Evolutionary conservation across 1,284 basidiomycete genomes (phyloP), one percentile per base, ranked within the genome.

Genomic region (Ganoderma meredithae): DNA sequence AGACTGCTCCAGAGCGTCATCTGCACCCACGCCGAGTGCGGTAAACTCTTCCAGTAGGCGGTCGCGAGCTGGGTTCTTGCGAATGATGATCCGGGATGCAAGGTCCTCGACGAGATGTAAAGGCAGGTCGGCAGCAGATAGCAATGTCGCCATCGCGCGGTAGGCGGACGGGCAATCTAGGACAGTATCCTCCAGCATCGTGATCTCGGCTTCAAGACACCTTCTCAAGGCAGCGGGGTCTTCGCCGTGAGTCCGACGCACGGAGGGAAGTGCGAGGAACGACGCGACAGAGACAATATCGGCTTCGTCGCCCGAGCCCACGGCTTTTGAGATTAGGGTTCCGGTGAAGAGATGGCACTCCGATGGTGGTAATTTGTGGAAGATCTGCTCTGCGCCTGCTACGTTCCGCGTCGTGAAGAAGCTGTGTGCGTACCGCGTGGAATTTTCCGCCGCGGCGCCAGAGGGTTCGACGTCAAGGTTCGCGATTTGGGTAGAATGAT

Each of bases 161-260:
- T 69, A 70, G 1, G 75, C 76, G 8, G 69, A 60, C 19, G 76
- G 77, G 7, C 74, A 67, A 58, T 78, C 77, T 22, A 78, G 62
- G n/a, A 66, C 64, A 2, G 73, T 75, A 61, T 77, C 76, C 19
- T 73, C 71, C 12, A 77, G 65, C 27, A 55, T 49, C 1, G 56
- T 12, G 8, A 77, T 47, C 53, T 75, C 72, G 4, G 64, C 67
- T 15, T 65, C 69, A 39, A 76, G 71, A 0, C 60, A 73, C 19
- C 63, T 64, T 8, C 55, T 33, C 43, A 73, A 66, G 19, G 43
- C 55, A 22, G 66, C 49, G n/a, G 22, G 4, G 31, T n/a, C 58
- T 55, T 22, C 64, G 41, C 10, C 17, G 31, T 43, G 55, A n/a
- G 17, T 63, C 66, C 31, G 72, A 60, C n/a, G 66, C 6, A 53